A percentile compares a stretch with the other conserved stretches of the same genome.
phyloP scores from a whole-genome alignment of 352 stramenopile genomes.

The Phytophthora pluvialis region DNA sequence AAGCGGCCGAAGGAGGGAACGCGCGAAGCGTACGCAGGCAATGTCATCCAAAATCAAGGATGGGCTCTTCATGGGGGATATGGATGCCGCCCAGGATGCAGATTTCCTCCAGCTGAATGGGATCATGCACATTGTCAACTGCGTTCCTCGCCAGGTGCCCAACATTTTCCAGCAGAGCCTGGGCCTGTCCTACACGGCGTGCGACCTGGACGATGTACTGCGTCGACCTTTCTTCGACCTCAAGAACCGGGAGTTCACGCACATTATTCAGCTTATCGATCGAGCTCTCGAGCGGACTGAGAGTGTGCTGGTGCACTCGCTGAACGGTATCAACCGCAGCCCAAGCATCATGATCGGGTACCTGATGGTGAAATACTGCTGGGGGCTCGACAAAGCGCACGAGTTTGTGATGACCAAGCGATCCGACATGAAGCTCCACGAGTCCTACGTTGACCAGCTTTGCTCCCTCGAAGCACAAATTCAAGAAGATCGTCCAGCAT shows the following conservation, averaged over 20 bases:
- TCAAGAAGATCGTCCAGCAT: slow-evolving; percentile 47
- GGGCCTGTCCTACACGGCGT: slow-evolving; percentile 82
- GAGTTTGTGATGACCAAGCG: slow-evolving; percentile 91
- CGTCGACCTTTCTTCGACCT: slow-evolving; percentile 77
- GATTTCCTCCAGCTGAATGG: slow-evolving; percentile 95
- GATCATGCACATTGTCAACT: slow-evolving; percentile 93
- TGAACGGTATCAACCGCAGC: slow-evolving; percentile 83
- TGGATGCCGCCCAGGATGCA: slow-evolving; percentile 91
- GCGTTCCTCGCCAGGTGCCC: slow-evolving; percentile 87
- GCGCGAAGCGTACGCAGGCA: slow-evolving; percentile 11
- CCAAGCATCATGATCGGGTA: slow-evolving; percentile 89
- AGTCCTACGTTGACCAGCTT: slow-evolving; percentile 81
- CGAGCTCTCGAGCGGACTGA: slow-evolving; percentile 82
- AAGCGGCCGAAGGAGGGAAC: slow-evolving; percentile 7
- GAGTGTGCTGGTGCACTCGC: slow-evolving; percentile 89
- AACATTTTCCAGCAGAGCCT: slow-evolving; percentile 92
- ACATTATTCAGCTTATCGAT: slow-evolving; percentile 81
- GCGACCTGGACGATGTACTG: slow-evolving; percentile 76
- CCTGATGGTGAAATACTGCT: slow-evolving; percentile 93
- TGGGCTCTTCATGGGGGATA: slow-evolving; percentile 94
- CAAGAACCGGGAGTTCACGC: slow-evolving; percentile 87
- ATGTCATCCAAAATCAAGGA: slow-evolving; percentile 96
- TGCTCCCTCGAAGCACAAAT: slow-evolving; percentile 71
- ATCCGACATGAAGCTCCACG: slow-evolving; percentile 83
- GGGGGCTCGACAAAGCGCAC: slow-evolving; percentile 92